A percentile compares a stretch with the other conserved stretches of the same genome.
Evolutionary conservation across 345 rosid genomes (phyloP).

Genomic region (Eucalyptus pauciflora): DNA sequence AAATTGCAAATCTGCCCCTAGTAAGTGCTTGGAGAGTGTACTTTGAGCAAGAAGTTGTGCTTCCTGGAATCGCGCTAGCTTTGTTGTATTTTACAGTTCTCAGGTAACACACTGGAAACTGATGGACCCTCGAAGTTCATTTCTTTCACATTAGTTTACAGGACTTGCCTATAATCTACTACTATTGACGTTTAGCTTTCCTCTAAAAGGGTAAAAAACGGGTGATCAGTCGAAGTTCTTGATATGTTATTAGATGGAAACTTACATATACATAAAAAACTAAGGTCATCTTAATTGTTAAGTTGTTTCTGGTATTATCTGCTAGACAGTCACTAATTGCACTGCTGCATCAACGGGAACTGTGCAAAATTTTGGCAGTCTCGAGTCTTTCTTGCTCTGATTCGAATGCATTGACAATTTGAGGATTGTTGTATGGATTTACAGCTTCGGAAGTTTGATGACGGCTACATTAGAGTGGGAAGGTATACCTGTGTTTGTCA

Average conservation of each 20-base stretch:
- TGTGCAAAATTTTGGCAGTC: background rate
- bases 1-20: conserved; percentile 28
- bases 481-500: conserved; percentile 59
- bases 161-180: background rate
- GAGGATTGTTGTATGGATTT: background rate
- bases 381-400: background rate
- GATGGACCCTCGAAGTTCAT: background rate
- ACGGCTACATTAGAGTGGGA: conserved; percentile 73
- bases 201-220: background rate
- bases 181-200: background rate
- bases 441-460: conserved; percentile 82
- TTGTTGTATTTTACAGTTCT: conserved; percentile 77
- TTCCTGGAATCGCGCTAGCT: conserved; percentile 72
- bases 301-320: background rate
- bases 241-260: background rate
- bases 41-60: conserved; percentile 44
- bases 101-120: conserved; percentile 21
- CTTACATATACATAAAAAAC: background rate
- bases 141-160: background rate
- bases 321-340: background rate
- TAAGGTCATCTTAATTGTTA: background rate
- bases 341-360: background rate
- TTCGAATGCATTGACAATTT: background rate
- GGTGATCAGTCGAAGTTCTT: background rate
- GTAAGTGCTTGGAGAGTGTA: conserved; percentile 60